These are phyloP conservation scores for Fusarium sp. DNA, from an alignment of 2,329 filamentous ascomycete species.

Conservation along the genomic window DNA sequence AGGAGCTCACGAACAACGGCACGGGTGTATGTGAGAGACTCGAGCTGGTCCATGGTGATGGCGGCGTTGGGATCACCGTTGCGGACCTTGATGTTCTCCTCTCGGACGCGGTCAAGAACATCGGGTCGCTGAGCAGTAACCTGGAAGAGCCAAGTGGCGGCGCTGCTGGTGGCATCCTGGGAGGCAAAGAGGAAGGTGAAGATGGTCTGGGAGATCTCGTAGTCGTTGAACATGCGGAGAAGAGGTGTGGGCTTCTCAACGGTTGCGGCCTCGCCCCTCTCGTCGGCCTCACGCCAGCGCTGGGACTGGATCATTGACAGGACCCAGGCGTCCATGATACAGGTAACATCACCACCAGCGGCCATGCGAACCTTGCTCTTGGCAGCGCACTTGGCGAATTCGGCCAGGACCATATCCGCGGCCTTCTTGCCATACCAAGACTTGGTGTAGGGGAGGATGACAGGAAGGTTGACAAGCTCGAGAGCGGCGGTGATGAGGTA, in stretches of 20 bases:
- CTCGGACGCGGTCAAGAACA: slow-evolving; percentile 85
- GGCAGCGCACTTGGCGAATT: slow-evolving; percentile 90
- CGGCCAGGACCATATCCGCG: slow-evolving; percentile 86
- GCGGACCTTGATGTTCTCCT: slow-evolving; percentile 84
- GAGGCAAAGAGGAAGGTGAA: slow-evolving; percentile 98
- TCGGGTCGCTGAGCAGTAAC: slow-evolving; percentile 94
- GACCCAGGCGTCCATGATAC: slow-evolving; percentile 97
- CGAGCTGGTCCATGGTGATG: slow-evolving; percentile 84
- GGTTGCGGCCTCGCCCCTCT: slow-evolving; percentile 73
- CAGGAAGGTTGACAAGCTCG: slow-evolving; percentile 97
- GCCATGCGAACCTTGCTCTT: slow-evolving; percentile 94
- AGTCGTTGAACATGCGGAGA: slow-evolving; percentile 87
- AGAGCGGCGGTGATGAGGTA: slow-evolving; percentile 95
- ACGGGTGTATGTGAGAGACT: slow-evolving; percentile 88
- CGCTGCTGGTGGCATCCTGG: slow-evolving; percentile 95
- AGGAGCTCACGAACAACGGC: slow-evolving; percentile 91
- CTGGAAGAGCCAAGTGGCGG: slow-evolving; percentile 95
- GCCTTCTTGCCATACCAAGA: slow-evolving; percentile 98
- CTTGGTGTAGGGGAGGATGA: slow-evolving; percentile 94
- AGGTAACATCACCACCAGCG: slow-evolving; percentile 84
- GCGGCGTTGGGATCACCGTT: slow-evolving; percentile 76
- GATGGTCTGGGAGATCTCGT: slow-evolving; percentile 90
- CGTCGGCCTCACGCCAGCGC: slow-evolving; percentile 80
- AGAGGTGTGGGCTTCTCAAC: slow-evolving; percentile 83
- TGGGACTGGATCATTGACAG: slow-evolving; percentile 87